Base-by-base conservation (phyloP, 164 flowering plant species). In the Vitis labrusca region DNA sequence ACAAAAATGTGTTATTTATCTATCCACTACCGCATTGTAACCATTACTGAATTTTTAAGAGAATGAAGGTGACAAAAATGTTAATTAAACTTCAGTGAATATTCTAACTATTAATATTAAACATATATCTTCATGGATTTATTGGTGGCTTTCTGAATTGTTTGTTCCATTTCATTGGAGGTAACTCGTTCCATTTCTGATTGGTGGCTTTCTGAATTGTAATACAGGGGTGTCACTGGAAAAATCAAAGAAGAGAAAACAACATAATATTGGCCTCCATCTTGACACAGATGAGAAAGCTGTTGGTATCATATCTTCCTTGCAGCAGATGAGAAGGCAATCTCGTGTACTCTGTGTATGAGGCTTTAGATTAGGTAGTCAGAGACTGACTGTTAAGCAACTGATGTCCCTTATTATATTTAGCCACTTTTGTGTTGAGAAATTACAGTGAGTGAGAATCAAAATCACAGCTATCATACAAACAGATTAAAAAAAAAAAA, bases 141-240 rank as follows among this genome's bases (percentile, higher is more conserved):
- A 13, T 10, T 32, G 10, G 15, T 59, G 13, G 16, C 27, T 15
- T 49, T 50, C 10, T 8, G 59, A 16, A 0, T 48, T 52, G 30
- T 12, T 51, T 14, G 19, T 2, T 19, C 51, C 37, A 8, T 64
- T 53, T 53, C n/a, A 53, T 53, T n/a, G 12, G 44, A 64, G 51
- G n/a, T 5, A 16, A 64, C 27, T 16, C 2, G 10, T 63, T 50
- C 4, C 64, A 59, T 37, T 37, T 37, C 6, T 37, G 7, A 23
- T 23, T 23, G 27, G 27, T 23, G 27, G 27, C 27, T 23, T 23
- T 23, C 27, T 23, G 27, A 23, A 23, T 23, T 49, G 67, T 53
- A 50, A 64, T 72, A 19, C 73, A 77, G 79, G 66, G 61, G 59
- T 23, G 44, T 57, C 47, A 32, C 55, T 61, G 16, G 19, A 13